These are phyloP conservation scores for Holtermanniella nyarrowii DNA, from an alignment of 768 basidiomycete genomes.

Conservation along the genomic window DNA sequence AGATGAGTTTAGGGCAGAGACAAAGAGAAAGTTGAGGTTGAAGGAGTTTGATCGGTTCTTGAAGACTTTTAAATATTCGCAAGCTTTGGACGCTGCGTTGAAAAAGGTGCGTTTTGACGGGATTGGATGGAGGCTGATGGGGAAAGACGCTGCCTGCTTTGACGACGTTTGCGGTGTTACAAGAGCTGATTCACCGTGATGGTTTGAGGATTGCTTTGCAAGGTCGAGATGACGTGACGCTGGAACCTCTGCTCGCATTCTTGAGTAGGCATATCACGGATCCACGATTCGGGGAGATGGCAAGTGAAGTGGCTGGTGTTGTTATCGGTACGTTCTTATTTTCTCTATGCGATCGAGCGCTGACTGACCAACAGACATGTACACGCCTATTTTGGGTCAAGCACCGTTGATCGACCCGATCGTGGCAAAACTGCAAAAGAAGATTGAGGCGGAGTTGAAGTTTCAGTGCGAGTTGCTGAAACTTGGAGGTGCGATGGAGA, in stretches of 20 bases:
- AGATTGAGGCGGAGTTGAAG: slow-evolving; percentile 70
- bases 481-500: slow-evolving; percentile 76
- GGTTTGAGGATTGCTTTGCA: slow-evolving; percentile 74
- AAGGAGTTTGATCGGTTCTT: slow-evolving; percentile 81
- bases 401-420: slow-evolving; percentile 83
- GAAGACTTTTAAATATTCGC: slow-evolving; percentile 87
- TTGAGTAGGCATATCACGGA: slow-evolving; percentile 75
- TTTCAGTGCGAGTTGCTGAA: slow-evolving; percentile 80
- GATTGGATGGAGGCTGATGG: neutral
- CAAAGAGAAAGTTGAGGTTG: slow-evolving; percentile 56
- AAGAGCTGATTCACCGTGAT: slow-evolving; percentile 86
- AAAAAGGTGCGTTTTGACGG: slow-evolving; percentile 52
- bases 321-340: slow-evolving; percentile 60
- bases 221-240: slow-evolving; percentile 82
- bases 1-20: slow-evolving; percentile 70
- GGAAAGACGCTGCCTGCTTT: slow-evolving; percentile 67
- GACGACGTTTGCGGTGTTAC: slow-evolving; percentile 78
- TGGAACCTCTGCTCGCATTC: slow-evolving; percentile 82
- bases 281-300: slow-evolving; percentile 85
- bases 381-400: slow-evolving; percentile 80
- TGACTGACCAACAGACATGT: slow-evolving; percentile 58
- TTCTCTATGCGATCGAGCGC: neutral
- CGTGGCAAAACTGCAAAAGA: slow-evolving; percentile 68
- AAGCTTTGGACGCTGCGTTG: slow-evolving; percentile 83
- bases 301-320: slow-evolving; percentile 64